Evolutionary conservation across 2,329 filamentous ascomycete genomes (phyloP), one percentile per base, ranked within the genome.

Genomic region (Epichloe festucae): DNA sequence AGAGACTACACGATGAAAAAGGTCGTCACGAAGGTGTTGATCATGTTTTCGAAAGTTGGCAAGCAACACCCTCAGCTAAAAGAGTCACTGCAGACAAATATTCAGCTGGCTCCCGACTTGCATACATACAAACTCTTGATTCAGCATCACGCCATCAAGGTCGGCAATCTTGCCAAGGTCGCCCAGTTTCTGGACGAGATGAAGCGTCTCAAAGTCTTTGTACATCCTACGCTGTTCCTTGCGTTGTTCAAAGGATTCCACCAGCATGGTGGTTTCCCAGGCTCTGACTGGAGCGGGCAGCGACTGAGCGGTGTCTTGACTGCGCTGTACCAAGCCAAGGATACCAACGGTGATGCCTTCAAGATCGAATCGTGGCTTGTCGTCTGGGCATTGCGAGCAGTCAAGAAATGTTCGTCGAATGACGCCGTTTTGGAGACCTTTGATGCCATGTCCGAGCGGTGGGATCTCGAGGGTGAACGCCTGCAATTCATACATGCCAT

Each of bases 181-280:
- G 78, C 80, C 11, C 76, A 80, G 47, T 78, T 89, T 44, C 70
- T 98, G 21, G 77, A 81, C 46, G 91, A 97, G 64, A 95, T 96
- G 89, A 79, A 78, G 52, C 69, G 71, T 39, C 82, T 82, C 57
- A 70, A 75, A 3, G 73, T 95, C 3, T 78, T 81, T 0, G 70
- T 91, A 15, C 81, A 91, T 54, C 85, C 85, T 5, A 78, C 84
- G 52, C 78, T 95, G 23, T 96, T 91, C 61, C 73, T 93, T 39
- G 76, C 85, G 7, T 72, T 97, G 3, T 87, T 97, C 68, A 84
- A 88, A 59, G 89, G 87, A 0, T 98, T 97, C 62, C 74, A 77
- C 35, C 66, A 71, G 2, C 84, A 95, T 61, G 91, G 90, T 11
- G 82, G 81, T 27, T 63, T 72, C 23, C 72, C 56, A 1, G 67